phyloP scores from a whole-genome alignment of 495 filamentous ascomycete species.

The Saxispiralis lemnorum region DNA sequence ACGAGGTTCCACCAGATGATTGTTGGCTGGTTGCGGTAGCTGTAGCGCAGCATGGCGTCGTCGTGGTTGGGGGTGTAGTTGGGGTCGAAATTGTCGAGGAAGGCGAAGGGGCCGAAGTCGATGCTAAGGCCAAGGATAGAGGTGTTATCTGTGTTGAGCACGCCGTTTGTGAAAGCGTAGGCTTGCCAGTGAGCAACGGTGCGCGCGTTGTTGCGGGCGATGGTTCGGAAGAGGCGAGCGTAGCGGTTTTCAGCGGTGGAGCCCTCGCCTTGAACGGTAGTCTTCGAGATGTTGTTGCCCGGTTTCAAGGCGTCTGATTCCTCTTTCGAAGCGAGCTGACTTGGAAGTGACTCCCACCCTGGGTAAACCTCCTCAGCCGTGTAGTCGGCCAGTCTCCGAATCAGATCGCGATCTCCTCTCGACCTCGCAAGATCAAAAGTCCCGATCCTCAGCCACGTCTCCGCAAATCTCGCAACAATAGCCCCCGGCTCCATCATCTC shows the following conservation, averaged over 20 bases:
- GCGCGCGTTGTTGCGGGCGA: constrained; percentile 66
- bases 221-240: constrained; percentile 69
- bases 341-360: constrained; percentile 66
- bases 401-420: constrained; percentile 57
- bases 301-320: constrained; percentile 26
- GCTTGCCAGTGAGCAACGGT: constrained; percentile 92
- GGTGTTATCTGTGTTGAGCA: constrained; percentile 92
- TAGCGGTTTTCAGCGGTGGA: constrained; percentile 54
- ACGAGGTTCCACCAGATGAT: constrained; percentile 99
- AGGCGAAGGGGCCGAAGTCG: constrained; percentile 92
- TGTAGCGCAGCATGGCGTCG: constrained; percentile 70
- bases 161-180: constrained; percentile 95
- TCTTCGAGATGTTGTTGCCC: constrained; percentile 32
- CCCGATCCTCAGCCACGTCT: constrained; percentile 78
- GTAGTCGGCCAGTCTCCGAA: constrained; percentile 60
- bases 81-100: constrained; percentile 90
- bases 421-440: constrained; percentile 80
- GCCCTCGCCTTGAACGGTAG: constrained; percentile 40
- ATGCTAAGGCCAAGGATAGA: constrained; percentile 74
- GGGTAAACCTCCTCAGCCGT: constrained; percentile 69
- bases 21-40: constrained; percentile 82
- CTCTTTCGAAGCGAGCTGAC: constrained; percentile 31
- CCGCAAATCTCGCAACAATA: constrained; percentile 79
- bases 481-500: constrained; percentile 86
- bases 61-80: constrained; percentile 94